Percentiles rank a stretch among this genome's conserved stretches.
Evolutionary conservation across 2,329 filamentous ascomycete species (phyloP).

Genomic region (Nakataea oryzae): DNA sequence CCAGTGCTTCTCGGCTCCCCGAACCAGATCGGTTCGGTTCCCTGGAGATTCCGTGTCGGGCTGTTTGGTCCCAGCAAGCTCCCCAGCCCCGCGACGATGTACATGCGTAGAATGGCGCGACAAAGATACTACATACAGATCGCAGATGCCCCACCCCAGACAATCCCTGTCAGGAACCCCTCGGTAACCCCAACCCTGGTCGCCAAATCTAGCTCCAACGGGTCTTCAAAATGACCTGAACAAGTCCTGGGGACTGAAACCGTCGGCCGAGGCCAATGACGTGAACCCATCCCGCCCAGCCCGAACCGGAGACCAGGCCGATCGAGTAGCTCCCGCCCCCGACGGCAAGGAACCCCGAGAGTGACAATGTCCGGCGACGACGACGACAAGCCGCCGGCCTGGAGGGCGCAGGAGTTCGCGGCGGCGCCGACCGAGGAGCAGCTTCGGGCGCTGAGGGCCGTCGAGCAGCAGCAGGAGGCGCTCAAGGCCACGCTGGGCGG

Average conservation of each 20-base stretch:
- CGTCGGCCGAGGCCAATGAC: background rate
- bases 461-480: slow-evolving; percentile 13
- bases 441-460: slow-evolving; percentile 15
- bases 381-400: slow-evolving; percentile 6
- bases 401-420: slow-evolving; percentile 12
- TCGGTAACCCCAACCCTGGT: slow-evolving; percentile 1
- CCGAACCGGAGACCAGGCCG: background rate
- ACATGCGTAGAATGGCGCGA: too few relatives aligned
- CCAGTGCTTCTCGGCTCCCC: too few relatives aligned
- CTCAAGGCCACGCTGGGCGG: slow-evolving; percentile 21
- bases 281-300: background rate
- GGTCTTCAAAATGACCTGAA: background rate
- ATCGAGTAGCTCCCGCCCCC: background rate
- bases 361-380: slow-evolving; percentile 1
- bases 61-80: too few relatives aligned
- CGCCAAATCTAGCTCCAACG: background rate
- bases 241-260: background rate
- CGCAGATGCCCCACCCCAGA: too few relatives aligned
- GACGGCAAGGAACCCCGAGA: background rate
- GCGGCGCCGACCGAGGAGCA: slow-evolving; percentile 15
- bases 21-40: too few relatives aligned
- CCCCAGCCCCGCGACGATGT: too few relatives aligned
- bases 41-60: too few relatives aligned
- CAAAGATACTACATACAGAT: too few relatives aligned
- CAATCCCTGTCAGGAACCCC: background rate